Base-by-base conservation (phyloP, 2,329 filamentous ascomycete species). In the Sclerotinia borealis region DNA sequence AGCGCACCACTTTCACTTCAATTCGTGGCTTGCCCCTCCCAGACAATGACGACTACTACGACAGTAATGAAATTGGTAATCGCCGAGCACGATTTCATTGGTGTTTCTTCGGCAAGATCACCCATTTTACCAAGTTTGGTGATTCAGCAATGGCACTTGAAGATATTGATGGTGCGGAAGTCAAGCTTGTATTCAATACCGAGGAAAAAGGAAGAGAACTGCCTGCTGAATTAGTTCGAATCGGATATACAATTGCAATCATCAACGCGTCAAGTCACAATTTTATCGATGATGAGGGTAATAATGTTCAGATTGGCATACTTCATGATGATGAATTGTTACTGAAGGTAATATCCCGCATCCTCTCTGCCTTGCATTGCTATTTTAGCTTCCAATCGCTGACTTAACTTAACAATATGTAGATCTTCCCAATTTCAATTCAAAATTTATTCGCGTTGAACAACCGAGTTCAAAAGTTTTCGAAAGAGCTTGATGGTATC, bases 151-250 rank as follows among this genome's bases (percentile, higher is more conserved):
- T 75, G 54, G 59, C 65, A 43, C 47, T 74, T 43, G 68, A 63
- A 58, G 71, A 75, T 69, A 58, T 72, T 56, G 63, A 70, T 19
- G 70, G 59, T 48, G 63, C 13, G 47, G 70, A 34, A 31, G 61
- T 74, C 64, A 70, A 69, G 29, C 63, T 75, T 11, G 63, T 61
- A 65, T 75, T 75, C 59, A 56, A 73, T 63, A 74, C 72, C 10
- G 45, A 70, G 64, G 48, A 63, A 8, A 66, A 66, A 61, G 72
- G 72, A 19, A 63, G 63, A 50, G 72, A 75, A 67, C 56, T 74
- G 15, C 55, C 31, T 59, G 66, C 63, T 61, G 31, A 59, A 31
- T n/a, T 58, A 17, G 41, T 71, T 47, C 52, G 64, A 48, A 64
- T 51, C 27, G 65, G 66, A 47, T 63, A 68, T 41, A 71, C 66